Evolutionary conservation across 116 monocot genomes (phyloP), one percentile per base, ranked within the genome.

Genomic region (Dioscorea cayenensis): DNA sequence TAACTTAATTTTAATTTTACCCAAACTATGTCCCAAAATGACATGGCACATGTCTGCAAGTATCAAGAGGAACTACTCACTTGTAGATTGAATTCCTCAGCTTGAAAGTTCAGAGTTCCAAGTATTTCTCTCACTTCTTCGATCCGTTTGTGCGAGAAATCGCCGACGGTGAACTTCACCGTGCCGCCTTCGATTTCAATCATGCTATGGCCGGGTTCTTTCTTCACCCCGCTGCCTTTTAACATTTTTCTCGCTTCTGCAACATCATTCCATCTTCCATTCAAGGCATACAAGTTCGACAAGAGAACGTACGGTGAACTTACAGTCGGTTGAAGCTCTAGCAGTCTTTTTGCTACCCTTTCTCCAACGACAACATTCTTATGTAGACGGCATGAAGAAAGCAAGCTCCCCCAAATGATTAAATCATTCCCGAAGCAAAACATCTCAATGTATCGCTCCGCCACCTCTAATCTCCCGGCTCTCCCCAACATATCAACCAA

Each of bases 401-500:
- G 79, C 70, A 90, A 75, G 71, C 79, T 87, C 35, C 85, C 85
- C 79, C 78, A 81, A 48, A 83, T 69, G 50, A 87, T 65, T 0
- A 17, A 27, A 75, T 85, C 84, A 66, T 77, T 71, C 35, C 29
- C 64, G 71, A 77, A 83, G 29, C 64, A 21, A n/a, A 75, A 84
- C 32, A n/a, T 72, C 0, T 79, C 70, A 36, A 85, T 32, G 27
- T 79, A 83, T 28, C 61, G 36, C 74, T 85, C 83, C 65, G 94
- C 94, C 14, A 85, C 94, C 29, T 77, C 81, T 64, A 94, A 70
- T 70, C 74, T 82, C 48, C 84, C 86, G 6, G 89, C 81, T 67
- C 89, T 80, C 18, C 89, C 85, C 71, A 89, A 71, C 59, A 89
- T 64, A 81, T 94, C 90, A 50, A 94, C 68, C 64, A 89, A 65